Percentiles rank a stretch among this genome's conserved stretches.
Evolutionary conservation across 306 rosid species (phyloP).

Genomic region (Quercus dentata): DNA sequence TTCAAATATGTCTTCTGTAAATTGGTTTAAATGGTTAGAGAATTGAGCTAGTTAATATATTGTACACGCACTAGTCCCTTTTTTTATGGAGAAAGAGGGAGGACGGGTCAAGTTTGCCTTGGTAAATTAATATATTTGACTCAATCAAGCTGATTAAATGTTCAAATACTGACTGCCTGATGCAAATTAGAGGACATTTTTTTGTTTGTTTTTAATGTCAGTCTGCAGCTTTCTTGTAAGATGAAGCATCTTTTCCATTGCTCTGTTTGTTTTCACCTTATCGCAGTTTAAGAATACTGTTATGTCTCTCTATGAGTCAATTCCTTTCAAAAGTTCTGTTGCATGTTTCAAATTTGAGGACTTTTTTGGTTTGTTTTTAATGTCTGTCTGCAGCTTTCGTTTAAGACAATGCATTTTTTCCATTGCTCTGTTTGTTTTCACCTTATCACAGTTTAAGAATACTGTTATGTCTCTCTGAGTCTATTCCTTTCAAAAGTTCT

Average conservation of each 20-base stretch:
- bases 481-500: not conserved
- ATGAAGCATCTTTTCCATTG: not conserved
- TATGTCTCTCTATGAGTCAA: not conserved
- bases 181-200: not conserved
- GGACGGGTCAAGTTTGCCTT: not conserved
- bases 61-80: not conserved
- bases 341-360: not conserved
- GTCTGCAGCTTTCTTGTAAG: too few relatives aligned
- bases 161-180: not conserved
- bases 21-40: not conserved
- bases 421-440: not conserved
- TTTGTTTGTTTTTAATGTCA: too few relatives aligned
- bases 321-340: not conserved
- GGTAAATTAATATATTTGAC: not conserved
- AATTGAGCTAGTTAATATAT: not conserved
- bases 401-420: not conserved
- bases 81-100: not conserved
- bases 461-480: not conserved
- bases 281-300: not conserved
- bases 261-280: not conserved
- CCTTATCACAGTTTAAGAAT: not conserved
- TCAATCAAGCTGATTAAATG: not conserved
- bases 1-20: not conserved
- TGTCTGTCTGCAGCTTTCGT: too few relatives aligned
- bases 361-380: too few relatives aligned